These are phyloP conservation scores for Kodamaea lidongshanica DNA, from an alignment of 805 yeast genomes.

Conservation along the genomic window DNA sequence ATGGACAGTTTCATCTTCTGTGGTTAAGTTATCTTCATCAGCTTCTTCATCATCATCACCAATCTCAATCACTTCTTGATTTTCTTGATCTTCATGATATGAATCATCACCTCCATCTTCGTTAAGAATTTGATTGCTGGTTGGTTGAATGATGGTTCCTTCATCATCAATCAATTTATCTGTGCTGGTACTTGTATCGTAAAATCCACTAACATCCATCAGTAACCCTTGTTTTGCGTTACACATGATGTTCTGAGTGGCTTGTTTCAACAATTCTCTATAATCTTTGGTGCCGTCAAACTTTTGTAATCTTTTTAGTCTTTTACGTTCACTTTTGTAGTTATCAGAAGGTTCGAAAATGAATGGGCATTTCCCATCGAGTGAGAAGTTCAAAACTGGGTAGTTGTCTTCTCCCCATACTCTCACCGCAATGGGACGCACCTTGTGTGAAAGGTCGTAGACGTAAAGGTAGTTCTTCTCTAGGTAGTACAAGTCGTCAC, in stretches of 20 bases:
- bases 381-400: conserved; percentile 56
- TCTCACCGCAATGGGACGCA: conserved; percentile 73
- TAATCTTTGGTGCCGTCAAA: conserved; percentile 38
- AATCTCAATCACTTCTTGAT: conserved; percentile 5
- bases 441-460: conserved; percentile 71
- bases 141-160: conserved; percentile 12
- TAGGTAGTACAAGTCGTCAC: conserved; percentile 82
- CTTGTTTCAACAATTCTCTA: conserved; percentile 32
- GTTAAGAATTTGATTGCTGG: conserved; percentile 7
- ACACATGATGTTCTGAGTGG: conserved; percentile 27
- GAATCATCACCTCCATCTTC: conserved; percentile 8
- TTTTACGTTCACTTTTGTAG: conserved; percentile 36
- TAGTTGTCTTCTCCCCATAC: conserved; percentile 60
- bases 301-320: conserved; percentile 33
- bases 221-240: conserved; percentile 19
- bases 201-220: conserved; percentile 12
- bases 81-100: conserved; percentile 11
- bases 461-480: conserved; percentile 64
- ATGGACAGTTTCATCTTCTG: conserved; percentile 9
- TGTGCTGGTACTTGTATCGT: conserved; percentile 25
- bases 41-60: conserved; percentile 8
- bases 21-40: conserved; percentile 9
- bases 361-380: conserved; percentile 80
- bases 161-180: conserved; percentile 17
- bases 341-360: conserved; percentile 47